phyloP scores from a whole-genome alignment of 805 yeast species.

The Komagataella pseudopastoris region DNA sequence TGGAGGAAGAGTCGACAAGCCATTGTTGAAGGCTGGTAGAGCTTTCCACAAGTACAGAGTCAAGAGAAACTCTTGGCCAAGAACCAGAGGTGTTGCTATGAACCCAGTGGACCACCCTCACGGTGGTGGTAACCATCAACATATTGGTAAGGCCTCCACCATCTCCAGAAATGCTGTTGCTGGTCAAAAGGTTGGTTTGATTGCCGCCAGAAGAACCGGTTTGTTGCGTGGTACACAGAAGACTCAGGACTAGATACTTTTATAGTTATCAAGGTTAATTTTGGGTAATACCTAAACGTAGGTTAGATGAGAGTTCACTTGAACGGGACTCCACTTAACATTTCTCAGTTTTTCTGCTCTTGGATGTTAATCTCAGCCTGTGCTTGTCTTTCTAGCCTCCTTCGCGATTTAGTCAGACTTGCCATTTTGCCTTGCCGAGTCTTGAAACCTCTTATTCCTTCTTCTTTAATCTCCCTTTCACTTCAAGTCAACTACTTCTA shows the following conservation, averaged over 20 bases:
- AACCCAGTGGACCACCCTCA: constrained; percentile 99
- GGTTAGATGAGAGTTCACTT: not conserved
- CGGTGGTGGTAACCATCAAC: constrained; percentile 99
- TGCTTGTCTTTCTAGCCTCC: too few species aligned
- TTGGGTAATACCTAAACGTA: not conserved
- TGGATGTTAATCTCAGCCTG: not conserved
- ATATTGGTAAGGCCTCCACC: constrained; percentile 99
- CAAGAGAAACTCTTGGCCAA: constrained; percentile 99
- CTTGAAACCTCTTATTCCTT: too few species aligned
- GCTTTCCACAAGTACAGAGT: constrained; percentile 99
- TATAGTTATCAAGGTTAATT: constrained; percentile 1
- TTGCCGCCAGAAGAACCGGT: constrained; percentile 99
- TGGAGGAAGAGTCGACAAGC: constrained; percentile 99
- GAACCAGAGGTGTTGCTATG: constrained; percentile 99
- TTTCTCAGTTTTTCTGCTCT: not conserved
- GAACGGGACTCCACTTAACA: too few species aligned
- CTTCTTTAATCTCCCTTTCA: not conserved
- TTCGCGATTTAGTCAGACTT: too few species aligned
- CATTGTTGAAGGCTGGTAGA: constrained; percentile 99
- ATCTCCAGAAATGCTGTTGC: constrained; percentile 98
- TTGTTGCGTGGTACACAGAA: constrained; percentile 98
- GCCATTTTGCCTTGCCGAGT: too few species aligned
- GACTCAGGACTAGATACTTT: constrained; percentile 14
- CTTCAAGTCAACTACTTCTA: not conserved
- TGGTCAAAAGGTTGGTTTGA: constrained; percentile 99